Evolutionary conservation across 2,329 filamentous ascomycete genomes (phyloP), one percentile per base, ranked within the genome.

Genomic region (Aspergillus niger): DNA sequence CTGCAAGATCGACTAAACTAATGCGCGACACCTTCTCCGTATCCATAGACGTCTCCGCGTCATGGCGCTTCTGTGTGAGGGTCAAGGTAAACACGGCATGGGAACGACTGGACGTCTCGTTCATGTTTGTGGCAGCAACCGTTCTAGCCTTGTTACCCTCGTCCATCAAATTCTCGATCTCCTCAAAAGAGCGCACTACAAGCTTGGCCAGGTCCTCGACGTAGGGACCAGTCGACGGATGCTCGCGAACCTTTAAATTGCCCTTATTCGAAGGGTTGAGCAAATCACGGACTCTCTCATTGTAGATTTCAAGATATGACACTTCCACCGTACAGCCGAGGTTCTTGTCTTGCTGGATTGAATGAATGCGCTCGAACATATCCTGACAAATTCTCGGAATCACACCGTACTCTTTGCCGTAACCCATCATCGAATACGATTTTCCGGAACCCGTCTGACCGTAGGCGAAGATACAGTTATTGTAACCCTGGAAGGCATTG

Each of bases 361-460:
- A 79, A 26, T 81, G 81, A 72, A 99, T 99, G 65, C 94, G 85
- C 72, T 89, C 86, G 76, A 99, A 99, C 92, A 99, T 98, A 71
- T 97, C 90, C 80, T 95, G 91, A 77, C 95, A 99, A 80, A 99
- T 99, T 71, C 88, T 91, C 49, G 96, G 95, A 64, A 98, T 98
- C 65, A 99, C 95, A 76, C 95, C 95, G 60, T 92, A 86, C 73
- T 99, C 94, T 71, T 94, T 90, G 57, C 95, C 95, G 79, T 98
- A 99, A 52, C 95, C 95, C 95, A 99, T 99, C 94, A 99, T 99
- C 32, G 93, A 97, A 78, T 99, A 99, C 15, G 92, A 97, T 80
- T 99, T 99, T 78, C 95, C 95, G 1, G 95, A 98, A 68, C 95
- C 95, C 2, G 95, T 99, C 81, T 99, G 95, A 17, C 95, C 95